Conservation (phyloP, 441 rosid genomes). For the Gossypium trilobum region DNA sequence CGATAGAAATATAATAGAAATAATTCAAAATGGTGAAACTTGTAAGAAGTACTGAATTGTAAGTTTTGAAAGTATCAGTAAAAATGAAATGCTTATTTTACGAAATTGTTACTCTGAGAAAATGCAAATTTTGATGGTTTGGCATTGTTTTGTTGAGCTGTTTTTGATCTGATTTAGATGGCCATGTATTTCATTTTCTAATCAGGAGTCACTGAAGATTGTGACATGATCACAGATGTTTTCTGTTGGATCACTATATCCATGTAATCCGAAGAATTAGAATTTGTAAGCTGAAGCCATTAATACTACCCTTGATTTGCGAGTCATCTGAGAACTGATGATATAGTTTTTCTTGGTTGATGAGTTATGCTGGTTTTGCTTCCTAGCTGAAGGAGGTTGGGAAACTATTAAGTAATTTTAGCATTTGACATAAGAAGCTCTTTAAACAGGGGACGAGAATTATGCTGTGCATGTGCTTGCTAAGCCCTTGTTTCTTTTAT, state of each 20-base stretch:
- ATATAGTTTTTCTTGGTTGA: neutral
- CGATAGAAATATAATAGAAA: neutral
- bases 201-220: neutral
- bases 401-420: neutral
- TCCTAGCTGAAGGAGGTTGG: neutral
- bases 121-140: neutral
- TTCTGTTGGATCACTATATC: neutral
- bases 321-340: neutral
- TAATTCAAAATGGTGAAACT: conserved; percentile 2
- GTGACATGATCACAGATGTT: neutral
- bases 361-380: neutral
- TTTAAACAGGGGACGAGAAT: neutral
- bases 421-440: neutral
- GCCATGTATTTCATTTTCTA: neutral
- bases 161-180: neutral
- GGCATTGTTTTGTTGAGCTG: neutral
- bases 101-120: neutral
- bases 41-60: neutral
- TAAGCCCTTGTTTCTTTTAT: neutral
- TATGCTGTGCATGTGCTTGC: neutral
- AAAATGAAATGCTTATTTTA: neutral
- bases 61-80: neutral
- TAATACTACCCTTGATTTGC: neutral
- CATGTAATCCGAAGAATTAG: neutral
- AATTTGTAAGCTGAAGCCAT: neutral